Evolutionary conservation across 768 basidiomycete species (phyloP).

Genomic region (Tephrocybe sp.): DNA sequence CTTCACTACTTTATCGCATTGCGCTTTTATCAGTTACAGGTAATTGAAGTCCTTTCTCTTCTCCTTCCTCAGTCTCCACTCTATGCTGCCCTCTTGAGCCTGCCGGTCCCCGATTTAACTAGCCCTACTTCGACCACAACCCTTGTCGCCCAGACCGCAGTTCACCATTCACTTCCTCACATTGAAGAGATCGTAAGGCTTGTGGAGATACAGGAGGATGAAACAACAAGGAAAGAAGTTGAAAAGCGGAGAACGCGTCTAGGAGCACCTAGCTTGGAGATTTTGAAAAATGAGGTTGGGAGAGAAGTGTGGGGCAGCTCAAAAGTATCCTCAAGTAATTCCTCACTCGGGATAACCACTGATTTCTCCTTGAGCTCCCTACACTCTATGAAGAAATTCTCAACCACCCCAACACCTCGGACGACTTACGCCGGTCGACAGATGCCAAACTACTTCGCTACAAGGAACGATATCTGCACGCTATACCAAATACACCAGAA

Average conservation of each 20-base stretch:
- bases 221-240: slow-evolving; percentile 60
- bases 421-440: slow-evolving; percentile 71
- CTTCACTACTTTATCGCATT: not conserved
- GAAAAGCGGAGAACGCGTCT: slow-evolving; percentile 77
- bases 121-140: slow-evolving; percentile 64
- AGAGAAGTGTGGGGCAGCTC: slow-evolving; percentile 63
- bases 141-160: slow-evolving; percentile 52
- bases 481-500: slow-evolving; percentile 45
- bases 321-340: slow-evolving; percentile 36
- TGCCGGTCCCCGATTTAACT: slow-evolving; percentile 78
- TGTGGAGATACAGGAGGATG: slow-evolving; percentile 61
- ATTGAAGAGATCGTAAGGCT: slow-evolving; percentile 71
- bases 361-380: slow-evolving; percentile 51
- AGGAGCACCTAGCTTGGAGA: slow-evolving; percentile 57
- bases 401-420: slow-evolving; percentile 75
- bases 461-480: slow-evolving; percentile 57
- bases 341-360: slow-evolving; percentile 3
- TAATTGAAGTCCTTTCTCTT: slow-evolving; percentile 62
- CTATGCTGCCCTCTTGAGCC: slow-evolving; percentile 54
- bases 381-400: slow-evolving; percentile 74
- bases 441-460: slow-evolving; percentile 75
- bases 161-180: slow-evolving; percentile 68
- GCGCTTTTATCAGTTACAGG: slow-evolving; percentile 33
- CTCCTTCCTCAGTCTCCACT: slow-evolving; percentile 74
- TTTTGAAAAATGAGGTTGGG: slow-evolving; percentile 60